Base-by-base conservation (phyloP, 352 stramenopile species). In the Pythium dissotocum region DNA sequence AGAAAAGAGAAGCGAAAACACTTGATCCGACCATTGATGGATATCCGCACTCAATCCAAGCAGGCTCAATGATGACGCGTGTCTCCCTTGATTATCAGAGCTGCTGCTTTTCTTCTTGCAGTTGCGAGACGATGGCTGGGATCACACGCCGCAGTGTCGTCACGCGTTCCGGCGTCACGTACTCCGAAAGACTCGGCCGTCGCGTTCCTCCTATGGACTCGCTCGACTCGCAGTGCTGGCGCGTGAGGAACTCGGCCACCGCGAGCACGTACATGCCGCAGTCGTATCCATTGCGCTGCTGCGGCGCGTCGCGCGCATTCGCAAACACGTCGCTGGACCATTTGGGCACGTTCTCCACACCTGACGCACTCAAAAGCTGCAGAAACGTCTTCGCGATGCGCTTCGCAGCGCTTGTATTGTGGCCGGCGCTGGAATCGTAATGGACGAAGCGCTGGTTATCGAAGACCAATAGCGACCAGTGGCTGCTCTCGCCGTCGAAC, bases 231-330 rank as follows among this genome's bases (percentile, higher is more conserved):
- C 16, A 62, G 32, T 83, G 59, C 58, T 77, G 63, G 6, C 65
- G 69, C 28, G 71, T 86, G 26, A 93, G 68, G 40, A 77, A 93
- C 58, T 94, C 85, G 30, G 87, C 82, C 38, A 83, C 58, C 1
- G 87, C 40, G 46, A 93, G 76, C 61, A 92, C 85, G 63, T 90
- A 94, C 77, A 94, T 79, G 36, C 87, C 87, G 64, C 87, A 95
- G 67, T 95, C 85, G 69, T 87, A 92, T 24, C 83, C 77, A 58
- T 95, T 95, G 40, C 69, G 66, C 59, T 95, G 87, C 75, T 95
- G 87, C 32, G 85, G 81, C 18, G 76, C 63, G 10, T 87, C 70
- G 8, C 16, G 55, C 24, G 76, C 74, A 26, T 82, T 78, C 58
- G 14, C 21, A 14, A 63, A 66, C 10, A 53, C 36, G 6, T 49